A percentile compares a stretch with the other conserved stretches of the same genome.
phyloP scores from a whole-genome alignment of 1,139 yeast genomes.

The Taiozyma sp. region DNA sequence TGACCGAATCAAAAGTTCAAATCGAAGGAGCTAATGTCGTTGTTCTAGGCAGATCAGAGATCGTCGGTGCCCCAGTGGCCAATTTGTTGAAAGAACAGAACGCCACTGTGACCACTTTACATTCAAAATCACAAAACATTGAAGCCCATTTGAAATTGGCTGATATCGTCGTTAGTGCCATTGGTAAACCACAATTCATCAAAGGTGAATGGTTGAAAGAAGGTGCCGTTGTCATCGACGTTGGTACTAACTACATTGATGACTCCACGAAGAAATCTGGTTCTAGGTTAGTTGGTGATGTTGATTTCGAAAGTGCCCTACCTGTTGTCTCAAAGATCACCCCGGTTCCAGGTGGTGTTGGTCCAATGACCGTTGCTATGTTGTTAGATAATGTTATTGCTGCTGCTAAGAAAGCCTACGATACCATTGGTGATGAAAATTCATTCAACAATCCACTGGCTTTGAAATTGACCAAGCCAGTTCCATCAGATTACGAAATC shows the following conservation, averaged over 20 bases:
- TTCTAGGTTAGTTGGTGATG: slow-evolving; percentile 70
- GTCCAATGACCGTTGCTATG: slow-evolving; percentile 90
- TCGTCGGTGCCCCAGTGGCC: slow-evolving; percentile 79
- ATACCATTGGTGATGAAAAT: slow-evolving; percentile 20
- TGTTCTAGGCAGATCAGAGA: slow-evolving; percentile 77
- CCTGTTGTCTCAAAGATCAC: slow-evolving; percentile 59
- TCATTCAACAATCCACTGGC: slow-evolving; percentile 40
- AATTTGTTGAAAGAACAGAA: slow-evolving; percentile 66
- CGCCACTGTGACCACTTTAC: slow-evolving; percentile 75
- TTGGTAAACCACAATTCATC: slow-evolving; percentile 67
- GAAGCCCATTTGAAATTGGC: slow-evolving; percentile 53
- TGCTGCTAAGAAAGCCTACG: slow-evolving; percentile 49
- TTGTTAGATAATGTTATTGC: slow-evolving; percentile 62
- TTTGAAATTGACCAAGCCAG: slow-evolving; percentile 48
- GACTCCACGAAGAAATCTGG: slow-evolving; percentile 64
- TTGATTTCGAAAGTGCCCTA: slow-evolving; percentile 56
- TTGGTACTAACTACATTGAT: slow-evolving; percentile 71
- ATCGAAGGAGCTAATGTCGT: slow-evolving; percentile 70
- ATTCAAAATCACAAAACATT: slow-evolving; percentile 51
- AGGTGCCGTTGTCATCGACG: slow-evolving; percentile 70
- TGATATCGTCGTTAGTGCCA: slow-evolving; percentile 74
- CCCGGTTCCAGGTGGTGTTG: slow-evolving; percentile 89
- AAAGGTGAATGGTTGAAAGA: slow-evolving; percentile 70
- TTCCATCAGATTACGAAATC: slow-evolving; percentile 74
- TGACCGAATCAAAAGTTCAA: slow-evolving; percentile 56